Percentiles rank a stretch among this genome's conserved stretches.
Evolutionary conservation across 495 filamentous ascomycete species (phyloP).

Genomic region (Cairneyella variabilis): DNA sequence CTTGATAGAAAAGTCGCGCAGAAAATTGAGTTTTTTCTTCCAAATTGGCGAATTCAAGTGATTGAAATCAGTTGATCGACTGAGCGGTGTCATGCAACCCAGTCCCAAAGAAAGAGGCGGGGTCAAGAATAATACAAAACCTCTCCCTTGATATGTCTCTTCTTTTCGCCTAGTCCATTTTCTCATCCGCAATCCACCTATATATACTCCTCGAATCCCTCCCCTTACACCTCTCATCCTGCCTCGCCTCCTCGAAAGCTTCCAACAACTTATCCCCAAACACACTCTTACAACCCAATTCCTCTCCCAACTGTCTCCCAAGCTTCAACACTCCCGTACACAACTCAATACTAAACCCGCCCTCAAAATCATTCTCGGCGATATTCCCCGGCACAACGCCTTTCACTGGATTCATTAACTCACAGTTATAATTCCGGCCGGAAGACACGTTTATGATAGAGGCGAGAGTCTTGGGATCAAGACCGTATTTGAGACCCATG

Average conservation of each 20-base stretch:
- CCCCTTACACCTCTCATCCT: slow-evolving; percentile 15
- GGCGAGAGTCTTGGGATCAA: slow-evolving; percentile 22
- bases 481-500: slow-evolving; percentile 20
- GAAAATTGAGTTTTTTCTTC: neutral
- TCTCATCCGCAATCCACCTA: slow-evolving; percentile 12
- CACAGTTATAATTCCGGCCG: slow-evolving; percentile 17
- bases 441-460: slow-evolving; percentile 17
- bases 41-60: too few relatives aligned
- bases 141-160: too few relatives aligned
- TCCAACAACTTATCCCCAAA: slow-evolving; percentile 9
- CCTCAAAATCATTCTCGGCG: slow-evolving; percentile 19
- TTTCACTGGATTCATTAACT: slow-evolving; percentile 21
- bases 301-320: slow-evolving; percentile 14
- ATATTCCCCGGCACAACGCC: slow-evolving; percentile 12
- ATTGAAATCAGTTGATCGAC: too few relatives aligned
- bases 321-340: slow-evolving; percentile 18
- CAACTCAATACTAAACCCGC: slow-evolving; percentile 17
- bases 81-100: too few relatives aligned
- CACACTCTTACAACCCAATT: slow-evolving; percentile 7
- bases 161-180: too few relatives aligned
- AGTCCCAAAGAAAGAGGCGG: too few relatives aligned
- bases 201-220: slow-evolving; percentile 21
- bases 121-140: too few relatives aligned
- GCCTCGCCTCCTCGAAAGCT: slow-evolving; percentile 15
- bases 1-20: neutral